Evolutionary conservation across 257 asterid genomes (phyloP), one percentile per base, ranked within the genome.

Genomic region (Avicennia marina): DNA sequence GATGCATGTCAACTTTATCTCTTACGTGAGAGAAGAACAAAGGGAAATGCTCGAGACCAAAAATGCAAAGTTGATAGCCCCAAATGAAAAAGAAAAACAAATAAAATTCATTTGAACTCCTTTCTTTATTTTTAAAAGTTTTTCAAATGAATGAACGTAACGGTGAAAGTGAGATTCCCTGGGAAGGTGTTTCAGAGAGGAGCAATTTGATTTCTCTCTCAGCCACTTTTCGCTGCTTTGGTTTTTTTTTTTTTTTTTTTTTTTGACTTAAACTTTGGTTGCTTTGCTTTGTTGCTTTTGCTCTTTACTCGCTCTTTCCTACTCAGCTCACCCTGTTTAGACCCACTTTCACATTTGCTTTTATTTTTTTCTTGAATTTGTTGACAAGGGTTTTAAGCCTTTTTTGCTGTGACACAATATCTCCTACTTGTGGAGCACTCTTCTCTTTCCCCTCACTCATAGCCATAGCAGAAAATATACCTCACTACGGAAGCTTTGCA

Each of bases 321-420:
- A 56, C 60, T 56, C 71, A 31, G 24, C 66, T 63, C 46, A 20
- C 53, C 60, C 51, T 46, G 50, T 58, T 70, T 34, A 57, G 76
- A 67, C 58, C 70, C 64, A 70, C 69, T 50, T 71, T 80, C 82
- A 60, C 79, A 67, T 77, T 74, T 66, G 49, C 67, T 68, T 76
- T 72, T 29, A 38, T 33, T 19, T 17, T 48, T 34, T 62, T 63
- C 39, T 52, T 54, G 33, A 16, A 40, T 44, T 68, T 66, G 56
- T 49, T 65, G 16, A 64, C 41, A 47, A 47, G 54, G 74, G 34
- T 58, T 56, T 58, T 11, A 31, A 43, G 18, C 63, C 62, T 71
- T 67, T 72, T 67, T 63, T 18, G 74, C 81, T 65, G 73, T 62
- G 33, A 25, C 44, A 56, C 71, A 60, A 39, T n/a, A 8, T 9